Evolutionary conservation across 192 early-diverging fungal genomes (phyloP), one percentile per base, ranked within the genome.

Genomic region (Borealophlyctis nickersoniae): DNA sequence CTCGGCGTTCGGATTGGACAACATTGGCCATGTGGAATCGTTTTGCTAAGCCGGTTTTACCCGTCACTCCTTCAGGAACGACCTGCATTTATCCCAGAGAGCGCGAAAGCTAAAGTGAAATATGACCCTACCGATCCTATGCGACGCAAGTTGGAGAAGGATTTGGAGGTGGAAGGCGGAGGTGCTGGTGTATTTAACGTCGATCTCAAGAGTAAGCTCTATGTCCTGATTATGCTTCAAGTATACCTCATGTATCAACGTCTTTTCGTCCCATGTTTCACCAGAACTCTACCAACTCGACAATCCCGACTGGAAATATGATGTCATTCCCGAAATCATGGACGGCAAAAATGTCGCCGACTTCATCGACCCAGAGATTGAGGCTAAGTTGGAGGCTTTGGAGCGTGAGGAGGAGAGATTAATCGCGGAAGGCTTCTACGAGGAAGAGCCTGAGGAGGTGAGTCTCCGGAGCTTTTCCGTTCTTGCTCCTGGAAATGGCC

Each of bases 331-430:
- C 34, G 98, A 99, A 81, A 94, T 99, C 76, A 90, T 94, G 87
- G 88, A 98, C 69, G 96, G 96, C 69, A 91, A 93, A 82, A 99
- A 99, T 79, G 85, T 99, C 33, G 92, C 93, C 23, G 98, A 99
- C 81, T 99, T 98, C 75, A 79, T 98, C 71, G 98, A 99, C 80
- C 81, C 95, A 30, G 94, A 98, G 3, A 98, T 99, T 73, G 94
- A 93, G 67, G 92, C 94, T 73, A 89, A 90, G 69, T 77, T 99
- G 63, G 94, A 92, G 26, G 93, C 88, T 62, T 83, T 99, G 33
- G 96, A 99, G 74, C 86, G 88, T 63, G 98, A 99, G 75, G 98
- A 99, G 80, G 96, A 97, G 78, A 80, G 88, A 52, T 78, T 99
- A 27, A 88, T 84, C n/a, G 88, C 90, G 39, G 91, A 96, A 76